Percentiles rank a stretch among this genome's conserved stretches.
phyloP scores from a whole-genome alignment of 2,329 filamentous ascomycete genomes.

The Cladosporium sphaerospermum region DNA sequence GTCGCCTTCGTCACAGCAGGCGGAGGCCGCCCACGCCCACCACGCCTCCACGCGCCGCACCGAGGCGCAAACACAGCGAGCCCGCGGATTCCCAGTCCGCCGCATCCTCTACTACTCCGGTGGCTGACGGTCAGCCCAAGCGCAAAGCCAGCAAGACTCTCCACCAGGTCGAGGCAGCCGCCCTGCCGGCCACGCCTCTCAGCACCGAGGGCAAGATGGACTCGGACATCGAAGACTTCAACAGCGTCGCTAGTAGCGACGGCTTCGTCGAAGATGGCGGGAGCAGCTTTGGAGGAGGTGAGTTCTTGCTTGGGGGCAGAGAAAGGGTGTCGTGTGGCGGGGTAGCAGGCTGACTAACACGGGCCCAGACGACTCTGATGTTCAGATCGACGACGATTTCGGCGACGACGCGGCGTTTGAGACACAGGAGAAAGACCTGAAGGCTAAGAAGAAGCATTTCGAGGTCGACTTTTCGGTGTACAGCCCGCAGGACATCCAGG shows the following conservation, averaged over 20 bases:
- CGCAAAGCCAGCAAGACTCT: conserved; percentile 30
- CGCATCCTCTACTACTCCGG: conserved; percentile 12
- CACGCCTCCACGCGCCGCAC: conserved; percentile 26
- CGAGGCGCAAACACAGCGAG: conserved; percentile 30
- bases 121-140: conserved; percentile 28
- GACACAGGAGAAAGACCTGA: conserved; percentile 64
- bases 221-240: conserved; percentile 81
- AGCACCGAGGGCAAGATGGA: conserved; percentile 60
- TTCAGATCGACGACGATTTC: conserved; percentile 54
- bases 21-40: conserved; percentile 18
- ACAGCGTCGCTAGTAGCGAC: conserved; percentile 76
- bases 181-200: conserved; percentile 46
- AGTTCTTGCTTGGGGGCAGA: conserved; percentile 12
- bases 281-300: conserved; percentile 54
- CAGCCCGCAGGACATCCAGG: conserved; percentile 72
- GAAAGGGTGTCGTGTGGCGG: not conserved
- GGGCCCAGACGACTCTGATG: conserved; percentile 40
- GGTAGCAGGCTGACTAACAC: conserved; percentile 13
- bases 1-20: conserved; percentile 14
- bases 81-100: conserved; percentile 17
- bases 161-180: conserved; percentile 33
- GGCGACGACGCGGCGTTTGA: conserved; percentile 54
- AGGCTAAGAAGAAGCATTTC: conserved; percentile 67
- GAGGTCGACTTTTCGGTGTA: conserved; percentile 81
- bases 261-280: conserved; percentile 62